A percentile compares a stretch with the other conserved stretches of the same genome.
Conservation (phyloP, 352 stramenopile species). For the Phytophthora foliorum region DNA sequence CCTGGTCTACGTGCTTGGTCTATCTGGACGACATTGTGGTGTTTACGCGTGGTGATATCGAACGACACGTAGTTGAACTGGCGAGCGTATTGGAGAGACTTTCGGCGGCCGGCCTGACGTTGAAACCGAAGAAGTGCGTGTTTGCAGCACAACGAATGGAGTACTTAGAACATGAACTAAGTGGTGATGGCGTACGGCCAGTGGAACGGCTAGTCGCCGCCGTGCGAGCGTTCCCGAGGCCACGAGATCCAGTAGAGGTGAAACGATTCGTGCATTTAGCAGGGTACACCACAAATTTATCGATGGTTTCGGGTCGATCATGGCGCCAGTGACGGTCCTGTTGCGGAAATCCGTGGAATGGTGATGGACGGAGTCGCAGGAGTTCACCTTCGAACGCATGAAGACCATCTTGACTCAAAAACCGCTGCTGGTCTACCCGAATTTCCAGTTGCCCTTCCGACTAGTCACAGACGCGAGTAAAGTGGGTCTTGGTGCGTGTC, state of each 20-base stretch:
- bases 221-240: too few relatives aligned
- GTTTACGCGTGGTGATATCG: constrained; percentile 8
- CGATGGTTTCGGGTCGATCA: constrained; percentile 13
- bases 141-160: constrained; percentile 8
- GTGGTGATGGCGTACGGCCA: too few relatives aligned
- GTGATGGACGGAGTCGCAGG: constrained; percentile 26
- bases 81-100: constrained; percentile 22
- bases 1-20: constrained; percentile 26
- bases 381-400: neutral
- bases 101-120: constrained; percentile 5
- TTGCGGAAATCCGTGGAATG: constrained; percentile 21
- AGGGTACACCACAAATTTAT: constrained; percentile 32
- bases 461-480: neutral
- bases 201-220: too few relatives aligned
- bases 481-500: neutral
- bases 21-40: constrained; percentile 36
- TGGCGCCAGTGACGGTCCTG: constrained; percentile 26
- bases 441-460: neutral
- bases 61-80: constrained; percentile 23
- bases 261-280: constrained; percentile 15
- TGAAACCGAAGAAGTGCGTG: constrained; percentile 31
- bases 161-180: too few relatives aligned
- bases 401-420: neutral
- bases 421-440: neutral
- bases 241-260: too few relatives aligned